A percentile compares a stretch with the other conserved stretches of the same genome.
These are phyloP conservation scores for Diphasiastrum complanatum DNA, from an alignment of 83 land plant genomes.

Conservation along the genomic window DNA sequence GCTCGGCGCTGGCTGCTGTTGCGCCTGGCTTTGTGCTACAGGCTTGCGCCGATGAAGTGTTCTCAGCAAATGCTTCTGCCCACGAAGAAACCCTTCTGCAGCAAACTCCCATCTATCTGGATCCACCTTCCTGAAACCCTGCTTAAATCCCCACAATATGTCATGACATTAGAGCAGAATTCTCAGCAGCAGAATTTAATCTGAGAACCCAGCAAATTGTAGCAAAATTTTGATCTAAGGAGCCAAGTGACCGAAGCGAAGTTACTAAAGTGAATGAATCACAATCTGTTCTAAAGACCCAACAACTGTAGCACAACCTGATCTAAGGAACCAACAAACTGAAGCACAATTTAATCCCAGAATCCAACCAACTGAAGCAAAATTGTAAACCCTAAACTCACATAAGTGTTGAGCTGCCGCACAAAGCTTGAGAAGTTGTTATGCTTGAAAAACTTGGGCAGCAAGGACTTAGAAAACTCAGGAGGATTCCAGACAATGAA, in stretches of 20 bases:
- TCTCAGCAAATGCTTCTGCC: conserved; percentile 44
- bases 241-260: not conserved
- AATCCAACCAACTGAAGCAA: not conserved
- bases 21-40: not conserved
- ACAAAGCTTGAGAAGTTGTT: conserved; percentile 20
- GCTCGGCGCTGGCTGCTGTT: not conserved
- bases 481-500: conserved; percentile 8
- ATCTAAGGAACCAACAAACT: not conserved
- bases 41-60: conserved; percentile 38
- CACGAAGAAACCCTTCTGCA: conserved; percentile 48
- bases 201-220: not conserved
- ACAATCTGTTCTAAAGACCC: not conserved
- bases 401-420: conserved; percentile 18
- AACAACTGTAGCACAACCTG: not conserved
- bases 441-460: conserved; percentile 11
- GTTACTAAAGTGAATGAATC: not conserved
- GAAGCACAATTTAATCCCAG: not conserved
- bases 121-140: conserved; percentile 70
- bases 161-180: not conserved
- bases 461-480: conserved; percentile 1
- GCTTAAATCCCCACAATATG: not conserved
- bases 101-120: conserved; percentile 73
- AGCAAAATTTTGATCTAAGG: not conserved
- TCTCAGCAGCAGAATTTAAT: not conserved
- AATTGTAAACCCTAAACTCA: not conserved